Evolutionary conservation across 1,284 basidiomycete species (phyloP), one percentile per base, ranked within the genome.

Genomic region (Ustilago cynodontis): DNA sequence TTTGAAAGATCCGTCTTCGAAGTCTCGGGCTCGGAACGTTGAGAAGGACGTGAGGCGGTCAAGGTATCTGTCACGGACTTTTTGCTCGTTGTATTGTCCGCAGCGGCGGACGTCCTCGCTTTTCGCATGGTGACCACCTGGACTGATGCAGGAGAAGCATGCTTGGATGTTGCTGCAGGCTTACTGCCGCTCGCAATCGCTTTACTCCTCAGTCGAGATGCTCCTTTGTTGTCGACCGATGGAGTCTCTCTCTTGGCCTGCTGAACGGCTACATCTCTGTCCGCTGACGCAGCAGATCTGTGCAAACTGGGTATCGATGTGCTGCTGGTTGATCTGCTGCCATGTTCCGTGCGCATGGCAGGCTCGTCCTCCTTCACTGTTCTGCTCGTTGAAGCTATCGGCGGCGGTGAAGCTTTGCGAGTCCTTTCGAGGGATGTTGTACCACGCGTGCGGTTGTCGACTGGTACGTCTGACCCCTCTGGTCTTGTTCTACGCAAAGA

Each of bases 71-170:
- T 14, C 7, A 41, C 10, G 22, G 22, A 1, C 28, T 31, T 56
- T 18, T 51, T 31, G 8, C 7, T 20, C 37, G 37, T 20, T n/a
- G 41, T 20, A 16, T 10, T 8, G 29, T 31, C 33, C 2, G 51
- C 58, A n/a, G 29, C 28, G 8, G 51, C 26, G 1, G 63, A 37
- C 16, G 51, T 59, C 20, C 47, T 71, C 10, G 64, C 60, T 54
- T 55, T 72, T 28, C 59, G 60, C 64, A 66, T 66, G 2, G 64
- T 63, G 28, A 66, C 70, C 4, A 72, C 70, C n/a, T 63, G 55
- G 22, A 66, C 64, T 2, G 64, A 37, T 24, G 59, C 39, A 14
- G 53, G 20, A 8, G 59, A 24, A 11, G 56, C 52, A 13, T 29
- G 29, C 20, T 59, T 63, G 9, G 49, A 28, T 9, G 3, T 39